phyloP scores from a whole-genome alignment of 805 yeast genomes.

The Kodamaea jinghongensis region DNA sequence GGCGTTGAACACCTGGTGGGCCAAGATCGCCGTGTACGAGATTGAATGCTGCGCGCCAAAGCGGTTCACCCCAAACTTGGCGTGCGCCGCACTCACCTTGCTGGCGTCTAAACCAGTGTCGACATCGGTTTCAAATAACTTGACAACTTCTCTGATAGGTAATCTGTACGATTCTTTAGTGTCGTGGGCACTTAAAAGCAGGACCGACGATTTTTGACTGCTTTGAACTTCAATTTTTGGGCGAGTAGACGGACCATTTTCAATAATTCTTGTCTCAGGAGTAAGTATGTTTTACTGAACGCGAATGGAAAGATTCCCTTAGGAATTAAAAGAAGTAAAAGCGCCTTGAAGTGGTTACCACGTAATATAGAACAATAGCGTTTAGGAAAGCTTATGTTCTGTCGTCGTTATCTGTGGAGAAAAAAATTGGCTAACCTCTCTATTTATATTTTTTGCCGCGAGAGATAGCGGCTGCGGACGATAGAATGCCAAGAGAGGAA shows the following conservation, averaged over 20 bases:
- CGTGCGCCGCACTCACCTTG: slow-evolving; percentile 2
- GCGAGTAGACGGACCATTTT: slow-evolving; percentile 14
- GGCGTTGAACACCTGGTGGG: slow-evolving; percentile 39
- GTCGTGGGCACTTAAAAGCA: slow-evolving; percentile 5
- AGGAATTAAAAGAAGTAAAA: no score
- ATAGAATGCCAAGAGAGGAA: no score
- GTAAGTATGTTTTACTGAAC: neutral
- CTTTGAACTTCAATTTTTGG: slow-evolving; percentile 17
- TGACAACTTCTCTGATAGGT: slow-evolving; percentile 16
- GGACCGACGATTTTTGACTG: slow-evolving; percentile 15
- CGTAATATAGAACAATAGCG: no score
- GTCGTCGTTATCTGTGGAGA: no score
- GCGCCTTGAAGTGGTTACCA: no score
- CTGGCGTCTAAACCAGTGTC: slow-evolving; percentile 14
- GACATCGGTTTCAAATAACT: slow-evolving; percentile 14
- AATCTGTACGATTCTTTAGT: slow-evolving; percentile 15
- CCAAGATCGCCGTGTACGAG: slow-evolving; percentile 27
- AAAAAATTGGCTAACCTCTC: no score
- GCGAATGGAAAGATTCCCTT: no score
- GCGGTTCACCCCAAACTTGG: slow-evolving; percentile 17
- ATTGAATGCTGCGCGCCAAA: slow-evolving; percentile 32
- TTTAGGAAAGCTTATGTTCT: no score
- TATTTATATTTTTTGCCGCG: no score
- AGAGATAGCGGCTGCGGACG: no score
- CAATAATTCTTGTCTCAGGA: slow-evolving; percentile 3